Conservation (phyloP, 192 early-diverging fungal genomes). For the Dispira simplex region DNA sequence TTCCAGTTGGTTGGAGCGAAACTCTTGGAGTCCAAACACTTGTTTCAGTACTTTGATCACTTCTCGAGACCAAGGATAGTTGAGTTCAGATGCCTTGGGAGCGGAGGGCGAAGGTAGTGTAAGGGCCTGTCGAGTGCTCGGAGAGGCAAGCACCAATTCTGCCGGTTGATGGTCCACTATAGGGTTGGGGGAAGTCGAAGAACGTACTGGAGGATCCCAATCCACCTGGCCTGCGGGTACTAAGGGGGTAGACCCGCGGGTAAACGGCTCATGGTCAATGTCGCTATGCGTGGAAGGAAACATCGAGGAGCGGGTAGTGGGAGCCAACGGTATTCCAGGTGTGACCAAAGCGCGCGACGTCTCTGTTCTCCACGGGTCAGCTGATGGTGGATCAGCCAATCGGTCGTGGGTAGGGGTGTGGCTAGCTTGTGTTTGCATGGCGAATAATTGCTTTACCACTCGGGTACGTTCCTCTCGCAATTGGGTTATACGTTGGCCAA, state of each 20-base stretch:
- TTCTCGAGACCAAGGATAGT: conserved; percentile 54
- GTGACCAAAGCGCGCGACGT: too few species aligned
- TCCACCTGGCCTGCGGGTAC: not conserved
- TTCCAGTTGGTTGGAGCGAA: conserved; percentile 73
- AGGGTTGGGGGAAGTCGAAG: not conserved
- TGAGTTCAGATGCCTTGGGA: not conserved
- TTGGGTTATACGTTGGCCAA: conserved; percentile 22
- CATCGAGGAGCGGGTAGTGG: too few species aligned
- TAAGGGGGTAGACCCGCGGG: too few species aligned
- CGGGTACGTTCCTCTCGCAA: conserved; percentile 20
- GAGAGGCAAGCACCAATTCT: not conserved
- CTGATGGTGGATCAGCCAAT: not conserved
- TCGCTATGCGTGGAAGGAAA: too few species aligned
- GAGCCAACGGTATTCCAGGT: too few species aligned
- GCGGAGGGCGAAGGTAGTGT: not conserved
- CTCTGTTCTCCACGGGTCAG: too few species aligned
- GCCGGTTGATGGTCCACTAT: not conserved
- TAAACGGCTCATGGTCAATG: too few species aligned
- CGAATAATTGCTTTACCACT: conserved; percentile 21
- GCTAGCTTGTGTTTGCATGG: conserved; percentile 9
- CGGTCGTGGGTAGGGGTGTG: not conserved
- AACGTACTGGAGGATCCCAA: not conserved
- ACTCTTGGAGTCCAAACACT: conserved; percentile 55
- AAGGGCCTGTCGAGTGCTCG: not conserved
- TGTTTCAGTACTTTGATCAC: conserved; percentile 47